Base-by-base conservation (phyloP, 2,329 filamentous ascomycete species). In the Neopestalotiopsis sp. region DNA sequence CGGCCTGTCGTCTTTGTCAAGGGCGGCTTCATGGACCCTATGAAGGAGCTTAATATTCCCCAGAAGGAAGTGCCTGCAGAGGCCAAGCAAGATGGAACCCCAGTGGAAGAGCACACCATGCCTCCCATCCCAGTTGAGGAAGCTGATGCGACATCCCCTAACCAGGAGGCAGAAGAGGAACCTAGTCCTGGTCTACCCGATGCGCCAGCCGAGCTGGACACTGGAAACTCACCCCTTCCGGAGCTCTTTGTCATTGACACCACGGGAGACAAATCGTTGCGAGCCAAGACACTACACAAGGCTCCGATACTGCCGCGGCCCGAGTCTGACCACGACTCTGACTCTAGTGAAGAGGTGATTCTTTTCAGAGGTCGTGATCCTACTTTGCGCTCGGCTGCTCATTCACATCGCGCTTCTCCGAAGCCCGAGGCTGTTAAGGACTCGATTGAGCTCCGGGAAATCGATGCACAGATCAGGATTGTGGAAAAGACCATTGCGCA, bases 331-430 rank as follows among this genome's bases (percentile, higher is more conserved):
- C 70, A 71, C 4, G 73, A 70, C 4, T 86, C 85, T 0, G 85
- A 89, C 71, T 93, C 91, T 0, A 92, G 91, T 74, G 92, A 93
- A 62, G 93, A 97, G 72, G 83, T 94, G 4, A 89, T 94, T 61
- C 75, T 93, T 0, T 94, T 93, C 76, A 86, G 83, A 69, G 90
- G 90, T 52, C 84, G 90, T 67, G 80, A 81, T 67, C 71, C 68
- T 69, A 76, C 77, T 74, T 68, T 72, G 74, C 77, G 70, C 67
- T 28, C 56, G 40, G 49, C 17, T 2, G 60, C 28, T 12, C 20
- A 67, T 67, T 61, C 74, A 69, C 12, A 75, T 73, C 57, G 62
- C 59, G n/a, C 59, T 45, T 45, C 62, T 17, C 5, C 34, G 52
- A 69, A 17, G 14, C 57, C 24, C 60, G 57, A 12, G 45, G 32